These are phyloP conservation scores for Pontederia paniculata DNA, from an alignment of 176 grass and related monocot species.

Conservation along the genomic window DNA sequence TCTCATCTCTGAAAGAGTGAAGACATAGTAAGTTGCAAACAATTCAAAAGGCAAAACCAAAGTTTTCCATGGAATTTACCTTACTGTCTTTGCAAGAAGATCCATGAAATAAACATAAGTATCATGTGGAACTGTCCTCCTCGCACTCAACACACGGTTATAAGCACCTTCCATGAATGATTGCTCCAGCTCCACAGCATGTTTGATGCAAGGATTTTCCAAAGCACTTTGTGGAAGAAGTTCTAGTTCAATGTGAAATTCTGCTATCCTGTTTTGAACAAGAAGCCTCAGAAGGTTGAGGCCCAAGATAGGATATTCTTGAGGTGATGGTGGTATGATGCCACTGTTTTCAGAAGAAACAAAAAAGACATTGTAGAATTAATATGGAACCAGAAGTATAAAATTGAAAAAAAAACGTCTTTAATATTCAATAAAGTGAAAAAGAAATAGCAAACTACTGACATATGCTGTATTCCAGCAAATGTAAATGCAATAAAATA, in stretches of 20 bases:
- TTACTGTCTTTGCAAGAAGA: constrained; percentile 59
- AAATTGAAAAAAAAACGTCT: background rate
- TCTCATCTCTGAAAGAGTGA: constrained; percentile 22
- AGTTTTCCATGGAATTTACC: constrained; percentile 18
- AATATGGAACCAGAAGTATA: background rate
- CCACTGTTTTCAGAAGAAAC: constrained; percentile 29
- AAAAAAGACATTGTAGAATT: background rate
- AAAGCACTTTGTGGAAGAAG: constrained; percentile 40
- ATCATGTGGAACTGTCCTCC: constrained; percentile 51
- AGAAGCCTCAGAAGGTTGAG: constrained; percentile 69
- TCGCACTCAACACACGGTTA: constrained; percentile 32
- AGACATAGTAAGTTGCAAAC: no score
- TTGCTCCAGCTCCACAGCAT: constrained; percentile 51
- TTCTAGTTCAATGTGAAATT: constrained; percentile 80
- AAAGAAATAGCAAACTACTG: no score
- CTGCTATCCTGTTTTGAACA: constrained; percentile 77
- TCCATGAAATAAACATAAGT: constrained; percentile 65
- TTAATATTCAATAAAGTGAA: constrained; percentile 5
- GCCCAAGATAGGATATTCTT: constrained; percentile 60
- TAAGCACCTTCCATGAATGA: constrained; percentile 78
- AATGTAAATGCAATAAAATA: no score
- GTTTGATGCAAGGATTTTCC: constrained; percentile 62
- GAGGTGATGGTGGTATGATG: constrained; percentile 42
- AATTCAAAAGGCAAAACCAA: background rate
- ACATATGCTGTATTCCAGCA: no score